A percentile compares a stretch with the other conserved stretches of the same genome.
These are phyloP conservation scores for Mentha longifolia DNA, from an alignment of 257 asterid genomes.

Conservation along the genomic window DNA sequence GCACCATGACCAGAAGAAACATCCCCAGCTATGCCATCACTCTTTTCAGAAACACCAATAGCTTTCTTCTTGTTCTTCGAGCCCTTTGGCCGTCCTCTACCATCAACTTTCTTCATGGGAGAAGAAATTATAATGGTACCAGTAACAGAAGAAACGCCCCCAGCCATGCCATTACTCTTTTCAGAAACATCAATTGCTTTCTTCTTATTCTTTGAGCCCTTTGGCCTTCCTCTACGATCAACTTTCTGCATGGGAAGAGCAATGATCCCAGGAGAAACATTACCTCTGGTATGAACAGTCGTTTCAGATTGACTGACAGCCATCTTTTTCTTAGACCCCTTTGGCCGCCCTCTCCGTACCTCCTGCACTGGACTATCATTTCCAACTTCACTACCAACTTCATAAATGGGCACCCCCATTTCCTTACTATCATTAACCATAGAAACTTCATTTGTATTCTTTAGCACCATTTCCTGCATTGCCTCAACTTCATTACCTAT, in stretches of 20 bases:
- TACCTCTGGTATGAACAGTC: neutral
- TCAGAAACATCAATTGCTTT: constrained; percentile 9
- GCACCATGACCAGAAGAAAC: neutral
- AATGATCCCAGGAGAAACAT: neutral
- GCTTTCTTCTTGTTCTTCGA: constrained; percentile 29
- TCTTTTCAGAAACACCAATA: neutral
- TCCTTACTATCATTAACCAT: constrained; percentile 24
- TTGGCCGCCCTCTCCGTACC: constrained; percentile 35
- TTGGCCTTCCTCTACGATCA: constrained; percentile 22
- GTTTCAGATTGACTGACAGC: neutral
- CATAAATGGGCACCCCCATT: neutral
- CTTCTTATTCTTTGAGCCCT: constrained; percentile 30
- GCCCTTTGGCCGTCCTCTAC: constrained; percentile 31
- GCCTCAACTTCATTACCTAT: constrained; percentile 14
- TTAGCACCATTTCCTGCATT: constrained; percentile 24
- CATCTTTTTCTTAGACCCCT: constrained; percentile 39
- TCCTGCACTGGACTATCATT: constrained; percentile 11
- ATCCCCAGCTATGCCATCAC: no score
- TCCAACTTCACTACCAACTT: neutral
- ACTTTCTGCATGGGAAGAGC: neutral
- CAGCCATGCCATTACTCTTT: neutral
- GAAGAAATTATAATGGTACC: neutral
- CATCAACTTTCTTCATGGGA: neutral
- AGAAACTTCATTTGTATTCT: constrained; percentile 26
- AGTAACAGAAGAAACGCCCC: neutral